phyloP scores from a whole-genome alignment of 2,329 filamentous ascomycete species.

The Fusarium secorum region DNA sequence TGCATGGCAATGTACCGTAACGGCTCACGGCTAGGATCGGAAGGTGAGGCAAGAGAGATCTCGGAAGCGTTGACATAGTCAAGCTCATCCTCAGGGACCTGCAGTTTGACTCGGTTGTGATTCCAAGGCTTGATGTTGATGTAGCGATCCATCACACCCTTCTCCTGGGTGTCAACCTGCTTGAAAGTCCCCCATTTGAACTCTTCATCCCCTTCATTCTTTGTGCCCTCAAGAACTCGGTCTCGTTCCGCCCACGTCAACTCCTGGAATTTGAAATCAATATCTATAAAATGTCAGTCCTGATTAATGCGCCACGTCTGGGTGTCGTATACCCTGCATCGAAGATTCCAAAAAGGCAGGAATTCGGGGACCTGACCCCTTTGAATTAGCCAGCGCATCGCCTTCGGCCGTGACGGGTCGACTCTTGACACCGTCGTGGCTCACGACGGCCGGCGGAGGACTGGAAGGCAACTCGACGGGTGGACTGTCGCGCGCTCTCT shows the following conservation, averaged over 20 bases:
- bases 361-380: slow-evolving; percentile 38
- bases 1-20: slow-evolving; percentile 89
- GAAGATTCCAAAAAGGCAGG: slow-evolving; percentile 52
- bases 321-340: slow-evolving; percentile 45
- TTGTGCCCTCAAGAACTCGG: slow-evolving; percentile 52
- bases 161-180: slow-evolving; percentile 44
- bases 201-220: slow-evolving; percentile 47
- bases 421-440: slow-evolving; percentile 48
- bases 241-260: slow-evolving; percentile 62
- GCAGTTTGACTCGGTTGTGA: slow-evolving; percentile 82
- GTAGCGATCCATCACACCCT: slow-evolving; percentile 76
- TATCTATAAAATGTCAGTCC: slow-evolving; percentile 48
- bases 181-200: slow-evolving; percentile 49
- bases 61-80: slow-evolving; percentile 88
- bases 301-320: neutral
- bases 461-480: slow-evolving; percentile 44
- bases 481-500: slow-evolving; percentile 56
- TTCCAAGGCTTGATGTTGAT: slow-evolving; percentile 89
- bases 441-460: slow-evolving; percentile 47
- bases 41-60: slow-evolving; percentile 62
- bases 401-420: slow-evolving; percentile 34
- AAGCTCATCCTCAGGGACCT: slow-evolving; percentile 74
- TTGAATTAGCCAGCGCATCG: slow-evolving; percentile 25
- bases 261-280: slow-evolving; percentile 61
- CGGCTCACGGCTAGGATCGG: slow-evolving; percentile 49